Conservation (phyloP, 768 basidiomycete genomes). For the Rhizopogon salebrosus region DNA sequence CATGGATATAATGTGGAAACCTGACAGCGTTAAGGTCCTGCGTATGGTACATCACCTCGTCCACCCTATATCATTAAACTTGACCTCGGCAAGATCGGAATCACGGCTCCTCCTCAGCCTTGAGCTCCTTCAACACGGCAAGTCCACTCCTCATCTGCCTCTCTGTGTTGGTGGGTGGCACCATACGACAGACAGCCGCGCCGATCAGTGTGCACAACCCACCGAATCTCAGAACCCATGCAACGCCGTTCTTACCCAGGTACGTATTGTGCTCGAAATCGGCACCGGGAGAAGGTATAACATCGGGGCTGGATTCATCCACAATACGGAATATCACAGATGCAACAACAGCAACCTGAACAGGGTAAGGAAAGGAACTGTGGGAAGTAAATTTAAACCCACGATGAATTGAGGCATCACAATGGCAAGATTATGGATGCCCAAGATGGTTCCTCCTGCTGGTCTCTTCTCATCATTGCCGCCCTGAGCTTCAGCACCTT, state of each 20-base stretch:
- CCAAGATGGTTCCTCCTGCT: conserved; percentile 87
- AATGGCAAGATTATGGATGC: conserved; percentile 93
- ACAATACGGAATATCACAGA: conserved; percentile 82
- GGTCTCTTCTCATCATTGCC: conserved; percentile 30
- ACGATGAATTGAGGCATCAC: conserved; percentile 94
- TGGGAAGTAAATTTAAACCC: conserved; percentile 25
- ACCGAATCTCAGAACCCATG: conserved; percentile 91
- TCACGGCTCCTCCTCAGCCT: conserved; percentile 50
- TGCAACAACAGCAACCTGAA: conserved; percentile 78
- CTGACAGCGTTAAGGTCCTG: neutral
- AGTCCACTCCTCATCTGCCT: conserved; percentile 82
- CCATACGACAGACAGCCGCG: conserved; percentile 72
- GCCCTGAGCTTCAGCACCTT: conserved; percentile 27
- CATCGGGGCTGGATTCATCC: conserved; percentile 40
- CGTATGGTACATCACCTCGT: neutral
- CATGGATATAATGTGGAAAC: conserved; percentile 1
- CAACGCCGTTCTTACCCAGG: conserved; percentile 83
- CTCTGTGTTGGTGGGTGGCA: conserved; percentile 88
- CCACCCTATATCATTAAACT: neutral
- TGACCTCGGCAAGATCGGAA: conserved; percentile 7
- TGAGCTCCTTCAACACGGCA: conserved; percentile 72
- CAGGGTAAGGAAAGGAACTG: neutral
- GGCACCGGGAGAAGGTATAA: conserved; percentile 24
- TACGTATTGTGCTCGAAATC: conserved; percentile 50
- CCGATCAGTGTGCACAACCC: conserved; percentile 81